Conservation (phyloP, 257 asterid species). For the Nemophila menziesii region DNA sequence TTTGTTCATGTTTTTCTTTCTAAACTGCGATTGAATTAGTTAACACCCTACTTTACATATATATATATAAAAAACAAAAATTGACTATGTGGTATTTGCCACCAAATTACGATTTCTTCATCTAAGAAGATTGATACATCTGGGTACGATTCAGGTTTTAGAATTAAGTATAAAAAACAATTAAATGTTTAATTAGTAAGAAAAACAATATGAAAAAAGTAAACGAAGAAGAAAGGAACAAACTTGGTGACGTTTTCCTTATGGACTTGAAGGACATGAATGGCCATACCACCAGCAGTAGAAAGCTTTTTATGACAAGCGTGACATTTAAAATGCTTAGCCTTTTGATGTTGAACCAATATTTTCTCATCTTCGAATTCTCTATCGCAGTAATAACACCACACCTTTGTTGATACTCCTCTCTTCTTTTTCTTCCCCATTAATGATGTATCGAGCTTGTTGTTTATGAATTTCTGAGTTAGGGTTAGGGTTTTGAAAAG, state of each 20-base stretch:
- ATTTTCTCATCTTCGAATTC: slow-evolving; percentile 98
- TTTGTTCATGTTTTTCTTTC: not conserved
- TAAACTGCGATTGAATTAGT: not conserved
- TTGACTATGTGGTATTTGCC: no score
- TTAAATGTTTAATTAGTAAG: not conserved
- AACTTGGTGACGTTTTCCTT: slow-evolving; percentile 75
- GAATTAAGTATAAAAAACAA: no score
- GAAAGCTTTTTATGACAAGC: slow-evolving; percentile 96
- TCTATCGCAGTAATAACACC: slow-evolving; percentile 96
- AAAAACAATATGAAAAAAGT: not conserved
- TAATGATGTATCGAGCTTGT: no score
- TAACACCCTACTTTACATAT: not conserved
- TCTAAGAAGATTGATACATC: no score
- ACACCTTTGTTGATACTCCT: slow-evolving; percentile 54
- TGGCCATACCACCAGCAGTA: slow-evolving; percentile 93
- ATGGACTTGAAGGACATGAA: slow-evolving; percentile 96
- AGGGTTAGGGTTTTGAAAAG: no score
- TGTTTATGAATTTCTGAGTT: no score
- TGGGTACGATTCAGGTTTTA: no score
- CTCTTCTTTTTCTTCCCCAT: slow-evolving; percentile 99
- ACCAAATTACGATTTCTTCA: no score
- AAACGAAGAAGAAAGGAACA: slow-evolving; percentile 4
- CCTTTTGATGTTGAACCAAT: slow-evolving; percentile 94
- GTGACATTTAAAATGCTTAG: slow-evolving; percentile 93
- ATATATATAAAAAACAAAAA: not conserved